Evolutionary conservation across 202 grass and related monocot genomes (phyloP).

Genomic region (Digitaria exilis): DNA sequence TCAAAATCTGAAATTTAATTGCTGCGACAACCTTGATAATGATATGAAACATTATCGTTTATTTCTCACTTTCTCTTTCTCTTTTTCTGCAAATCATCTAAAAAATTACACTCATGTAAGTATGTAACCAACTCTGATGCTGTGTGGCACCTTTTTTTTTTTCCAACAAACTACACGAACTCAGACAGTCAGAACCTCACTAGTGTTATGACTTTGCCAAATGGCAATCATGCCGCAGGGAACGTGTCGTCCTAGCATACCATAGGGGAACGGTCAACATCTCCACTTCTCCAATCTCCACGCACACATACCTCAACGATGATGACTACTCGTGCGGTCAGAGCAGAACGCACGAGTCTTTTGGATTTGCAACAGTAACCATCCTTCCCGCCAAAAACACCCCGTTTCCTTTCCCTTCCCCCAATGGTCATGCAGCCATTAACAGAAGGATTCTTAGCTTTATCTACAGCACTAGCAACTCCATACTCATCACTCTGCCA

Average conservation of each 20-base stretch:
- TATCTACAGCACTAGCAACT: neutral
- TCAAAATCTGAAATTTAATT: no score
- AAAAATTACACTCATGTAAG: no score
- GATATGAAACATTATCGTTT: no score
- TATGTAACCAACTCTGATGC: no score
- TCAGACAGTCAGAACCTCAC: no score
- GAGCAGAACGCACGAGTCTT: conserved; percentile 5
- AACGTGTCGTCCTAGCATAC: neutral
- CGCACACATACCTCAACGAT: neutral
- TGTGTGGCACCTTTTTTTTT: neutral
- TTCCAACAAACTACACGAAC: neutral
- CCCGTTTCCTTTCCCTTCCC: neutral
- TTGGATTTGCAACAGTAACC: conserved; percentile 24
- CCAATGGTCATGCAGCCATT: conserved; percentile 28
- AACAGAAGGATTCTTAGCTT: neutral
- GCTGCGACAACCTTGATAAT: no score
- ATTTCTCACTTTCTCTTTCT: no score
- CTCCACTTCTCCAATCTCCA: neutral
- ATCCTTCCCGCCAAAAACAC: conserved; percentile 43
- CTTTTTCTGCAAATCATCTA: no score
- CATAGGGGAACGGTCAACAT: neutral
- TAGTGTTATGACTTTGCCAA: neutral
- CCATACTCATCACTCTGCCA: neutral
- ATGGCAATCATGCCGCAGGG: conserved; percentile 21
- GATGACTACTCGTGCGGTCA: conserved; percentile 18